Percentiles rank a stretch among this genome's conserved stretches.
These are phyloP conservation scores for Lasiosphaeria hispida DNA, from an alignment of 495 filamentous ascomycete species.

Conservation along the genomic window DNA sequence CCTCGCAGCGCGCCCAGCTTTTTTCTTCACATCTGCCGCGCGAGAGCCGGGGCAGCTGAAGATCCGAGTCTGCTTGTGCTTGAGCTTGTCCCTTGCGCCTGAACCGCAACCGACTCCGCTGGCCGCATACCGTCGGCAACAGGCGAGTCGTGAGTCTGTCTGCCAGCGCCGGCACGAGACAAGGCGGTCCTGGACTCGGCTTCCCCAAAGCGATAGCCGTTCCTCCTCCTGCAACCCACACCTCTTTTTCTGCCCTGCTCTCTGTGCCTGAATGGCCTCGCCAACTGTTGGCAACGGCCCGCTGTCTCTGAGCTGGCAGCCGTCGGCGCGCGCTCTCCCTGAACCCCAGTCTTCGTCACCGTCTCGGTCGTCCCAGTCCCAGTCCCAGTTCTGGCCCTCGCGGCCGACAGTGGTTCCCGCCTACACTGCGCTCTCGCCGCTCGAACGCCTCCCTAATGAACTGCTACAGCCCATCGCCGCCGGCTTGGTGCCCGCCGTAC, in stretches of 20 bases:
- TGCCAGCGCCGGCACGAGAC: no score
- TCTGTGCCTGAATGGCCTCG: conserved; percentile 14
- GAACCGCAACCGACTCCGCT: no score
- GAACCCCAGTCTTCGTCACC: neutral
- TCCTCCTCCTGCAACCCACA: no score
- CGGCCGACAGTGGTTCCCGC: neutral
- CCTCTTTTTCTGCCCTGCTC: conserved; percentile 4
- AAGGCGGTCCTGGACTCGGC: no score
- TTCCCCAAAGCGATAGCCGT: no score
- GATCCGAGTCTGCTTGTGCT: no score
- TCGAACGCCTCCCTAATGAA: conserved; percentile 30
- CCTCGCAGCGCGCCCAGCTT: no score
- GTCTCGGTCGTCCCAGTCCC: neutral
- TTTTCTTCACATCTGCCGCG: no score
- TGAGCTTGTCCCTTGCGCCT: no score
- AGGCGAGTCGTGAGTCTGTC: no score
- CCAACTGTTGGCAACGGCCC: conserved; percentile 4
- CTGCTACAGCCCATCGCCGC: conserved; percentile 32
- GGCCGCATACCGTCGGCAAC: no score
- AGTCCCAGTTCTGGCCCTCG: neutral
- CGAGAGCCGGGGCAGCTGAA: no score
- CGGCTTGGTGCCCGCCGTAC: conserved; percentile 23
- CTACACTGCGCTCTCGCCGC: conserved; percentile 4
- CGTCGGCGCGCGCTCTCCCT: neutral
- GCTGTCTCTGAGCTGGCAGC: neutral